These are phyloP conservation scores for Citrus reticulata DNA, from an alignment of 345 rosid species.

Conservation along the genomic window DNA sequence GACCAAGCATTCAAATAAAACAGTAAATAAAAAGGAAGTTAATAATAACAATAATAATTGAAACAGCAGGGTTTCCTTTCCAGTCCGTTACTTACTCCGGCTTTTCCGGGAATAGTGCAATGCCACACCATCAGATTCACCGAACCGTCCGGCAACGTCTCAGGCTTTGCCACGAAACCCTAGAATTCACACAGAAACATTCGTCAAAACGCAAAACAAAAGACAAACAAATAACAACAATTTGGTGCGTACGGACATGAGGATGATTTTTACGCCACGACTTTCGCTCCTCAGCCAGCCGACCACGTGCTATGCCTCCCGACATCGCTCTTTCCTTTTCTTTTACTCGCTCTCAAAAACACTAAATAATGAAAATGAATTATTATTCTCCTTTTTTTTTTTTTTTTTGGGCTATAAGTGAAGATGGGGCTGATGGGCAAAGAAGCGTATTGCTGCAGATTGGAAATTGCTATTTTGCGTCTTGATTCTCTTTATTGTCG, in stretches of 20 bases:
- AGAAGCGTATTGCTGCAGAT: not conserved
- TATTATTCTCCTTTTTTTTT: not conserved
- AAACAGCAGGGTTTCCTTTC: not conserved
- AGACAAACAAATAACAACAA: not conserved
- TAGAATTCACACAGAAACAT: conserved; percentile 20
- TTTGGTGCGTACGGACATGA: conserved; percentile 50
- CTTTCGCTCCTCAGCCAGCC: conserved; percentile 91
- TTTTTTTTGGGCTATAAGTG: not conserved
- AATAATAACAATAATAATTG: not conserved
- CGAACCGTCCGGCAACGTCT: conserved; percentile 67
- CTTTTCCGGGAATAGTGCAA: conserved; percentile 94
- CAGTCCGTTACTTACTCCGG: conserved; percentile 58
- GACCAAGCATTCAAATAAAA: not conserved
- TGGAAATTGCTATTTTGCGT: not conserved
- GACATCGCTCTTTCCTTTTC: conserved; percentile 46
- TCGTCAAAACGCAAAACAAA: conserved; percentile 3
- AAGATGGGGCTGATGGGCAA: not conserved
- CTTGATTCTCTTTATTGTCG: not conserved
- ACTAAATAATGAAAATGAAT: too few species aligned
- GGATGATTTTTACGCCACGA: conserved; percentile 98
- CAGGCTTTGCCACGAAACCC: conserved; percentile 99
- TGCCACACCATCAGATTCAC: conserved; percentile 96
- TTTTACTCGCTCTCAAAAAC: not conserved
- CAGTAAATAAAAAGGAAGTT: not conserved
- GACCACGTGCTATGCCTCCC: conserved; percentile 90